These are phyloP conservation scores for Hibiscus syriacus DNA, from an alignment of 345 rosid genomes.

Conservation along the genomic window DNA sequence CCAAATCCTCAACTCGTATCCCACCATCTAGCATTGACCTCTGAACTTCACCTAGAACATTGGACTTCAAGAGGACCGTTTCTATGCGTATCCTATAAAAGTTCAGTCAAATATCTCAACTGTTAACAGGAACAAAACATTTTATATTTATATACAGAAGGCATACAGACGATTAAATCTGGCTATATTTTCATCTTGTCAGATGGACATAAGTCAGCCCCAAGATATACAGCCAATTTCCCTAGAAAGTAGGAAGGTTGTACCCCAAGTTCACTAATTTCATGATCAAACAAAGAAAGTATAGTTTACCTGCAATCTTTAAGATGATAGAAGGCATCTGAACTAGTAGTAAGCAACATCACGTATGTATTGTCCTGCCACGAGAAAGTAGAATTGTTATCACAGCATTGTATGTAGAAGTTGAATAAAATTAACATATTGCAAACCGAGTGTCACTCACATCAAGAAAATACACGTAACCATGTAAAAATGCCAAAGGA, in stretches of 20 bases:
- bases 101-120: slow-evolving; percentile 12
- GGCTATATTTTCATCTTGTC: slow-evolving; percentile 7
- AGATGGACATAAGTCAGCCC: not conserved
- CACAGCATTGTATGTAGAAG: not conserved
- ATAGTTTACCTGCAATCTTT: slow-evolving; percentile 88
- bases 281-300: not conserved
- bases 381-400: slow-evolving; percentile 10
- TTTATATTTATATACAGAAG: not conserved
- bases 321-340: slow-evolving; percentile 91
- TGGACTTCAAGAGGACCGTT: slow-evolving; percentile 73
- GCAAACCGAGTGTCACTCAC: slow-evolving; percentile 45
- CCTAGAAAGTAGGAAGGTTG: slow-evolving; percentile 3
- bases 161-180: not conserved
- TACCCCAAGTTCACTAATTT: not conserved
- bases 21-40: slow-evolving; percentile 91
- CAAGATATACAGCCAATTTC: not conserved
- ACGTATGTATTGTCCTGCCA: slow-evolving; percentile 84
- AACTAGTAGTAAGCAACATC: slow-evolving; percentile 85
- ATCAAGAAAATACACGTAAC: slow-evolving; percentile 88
- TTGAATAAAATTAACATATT: slow-evolving; percentile 2
- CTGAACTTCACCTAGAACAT: slow-evolving; percentile 77
- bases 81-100: slow-evolving; percentile 69
- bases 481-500: slow-evolving; percentile 87
- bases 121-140: not conserved
- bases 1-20: slow-evolving; percentile 85